Base-by-base conservation (phyloP, 2,329 filamentous ascomycete species). In the Orbilia brochopaga region DNA sequence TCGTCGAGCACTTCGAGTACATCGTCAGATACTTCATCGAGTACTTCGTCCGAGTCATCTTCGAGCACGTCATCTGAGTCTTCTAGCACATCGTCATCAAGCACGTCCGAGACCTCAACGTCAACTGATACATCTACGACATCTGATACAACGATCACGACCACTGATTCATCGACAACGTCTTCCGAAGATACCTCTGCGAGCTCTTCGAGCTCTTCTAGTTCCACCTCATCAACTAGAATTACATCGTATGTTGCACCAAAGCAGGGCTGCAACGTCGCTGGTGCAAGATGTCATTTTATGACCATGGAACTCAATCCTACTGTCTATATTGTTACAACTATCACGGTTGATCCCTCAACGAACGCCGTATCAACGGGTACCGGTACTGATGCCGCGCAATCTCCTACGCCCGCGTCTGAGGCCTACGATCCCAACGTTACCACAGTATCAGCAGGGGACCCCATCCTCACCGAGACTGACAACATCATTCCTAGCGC, bases 381-480 rank as follows among this genome's bases (percentile, higher is more conserved):
- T 37, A 13, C 7, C 40, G 17, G 15, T 44, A 15, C 44, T 5
- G 17, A 5, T 21, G n/a, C 2, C 17, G 11, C 44, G 19, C 4
- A 15, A n/a, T n/a, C n/a, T 19, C 11, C 19, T 10, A 19, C 15
- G 44, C 19, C 15, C 11, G n/a, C 44, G 17, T 3, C 44, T 21
- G 5, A 5, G 19, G 8, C n/a, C 44, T 3, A 17, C n/a, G 13
- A 17, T 30, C 17, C 32, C 27, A 30, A 48, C 27, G 32, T 65
- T 7, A 72, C 55, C 4, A 72, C 67, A 17, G 53, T 72, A 23
- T 24, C 40, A n/a, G n/a, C 67, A 1, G 52, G 44, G 15, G 55
- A 72, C 17, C 56, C 67, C 3, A 72, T 72, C n/a, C 51, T 72
- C 11, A 46, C 19, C 17, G 54, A 64, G 15, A 60, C 67, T n/a